Evolutionary conservation across 176 grass and related monocot genomes (phyloP), one percentile per base, ranked within the genome.

Genomic region (Musa acuminata): DNA sequence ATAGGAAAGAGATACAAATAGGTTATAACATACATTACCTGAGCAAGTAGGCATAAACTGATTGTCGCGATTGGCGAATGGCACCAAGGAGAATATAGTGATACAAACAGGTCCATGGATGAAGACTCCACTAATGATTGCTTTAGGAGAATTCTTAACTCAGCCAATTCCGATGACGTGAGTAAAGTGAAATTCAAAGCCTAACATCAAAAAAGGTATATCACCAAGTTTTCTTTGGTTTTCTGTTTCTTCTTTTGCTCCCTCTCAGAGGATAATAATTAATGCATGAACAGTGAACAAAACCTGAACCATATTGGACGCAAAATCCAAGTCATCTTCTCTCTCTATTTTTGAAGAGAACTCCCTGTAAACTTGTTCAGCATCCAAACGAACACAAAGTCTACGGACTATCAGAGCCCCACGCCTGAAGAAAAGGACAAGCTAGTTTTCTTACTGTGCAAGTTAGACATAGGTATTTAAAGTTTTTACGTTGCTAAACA

Each of bases 171-270:
- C 11, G 86, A 77, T 73, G 96, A 99, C 14, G 96, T 99, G 64
- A 91, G 88, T 82, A 99, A 87, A 82, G 95, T 99, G 76, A 99
- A 91, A 88, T 99, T 99, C 83, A 99, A 80, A 64, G 91, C 96
- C 96, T 99, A 48, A 72, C 23, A 63, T 35, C 4, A 75, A 58
- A 73, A 49, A 73, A 43, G 8, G 52, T 24, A 25, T 64, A 77
- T 19, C 13, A 75, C 12, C 13, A 35, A 9, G 13, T 35, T 35
- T 35, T 35, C 77, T 11, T 35, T n/a, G n/a, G n/a, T n/a, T n/a
- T n/a, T n/a, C n/a, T n/a, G n/a, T 5, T 35, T 35, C 3, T 35
- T 35, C 3, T 35, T 35, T 35, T 35, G 29, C 29, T 35, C 29
- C 35, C 23, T 8, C 20, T 8, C 23, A 27, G 54, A 60, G 26